Evolutionary conservation across 257 asterid genomes (phyloP).

Genomic region (Scutellaria baicalensis): DNA sequence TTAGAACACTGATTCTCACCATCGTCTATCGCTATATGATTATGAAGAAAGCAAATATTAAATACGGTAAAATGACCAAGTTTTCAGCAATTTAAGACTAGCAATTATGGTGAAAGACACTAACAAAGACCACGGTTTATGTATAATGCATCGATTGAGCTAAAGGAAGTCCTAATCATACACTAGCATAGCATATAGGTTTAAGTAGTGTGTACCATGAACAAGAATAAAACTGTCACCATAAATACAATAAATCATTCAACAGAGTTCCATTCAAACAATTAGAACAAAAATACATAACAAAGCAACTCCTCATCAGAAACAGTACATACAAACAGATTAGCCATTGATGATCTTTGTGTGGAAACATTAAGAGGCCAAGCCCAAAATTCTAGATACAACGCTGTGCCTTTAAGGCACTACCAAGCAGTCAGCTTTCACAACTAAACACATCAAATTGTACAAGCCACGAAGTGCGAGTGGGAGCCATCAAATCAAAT

Average conservation of each 20-base stretch:
- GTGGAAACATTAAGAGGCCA: background rate
- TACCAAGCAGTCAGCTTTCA: background rate
- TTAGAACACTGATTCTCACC: conserved; percentile 22
- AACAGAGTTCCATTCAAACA: background rate
- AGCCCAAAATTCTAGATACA: background rate
- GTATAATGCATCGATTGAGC: background rate
- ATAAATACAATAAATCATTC: background rate
- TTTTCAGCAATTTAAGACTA: background rate
- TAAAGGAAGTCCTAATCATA: background rate
- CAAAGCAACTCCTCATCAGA: background rate
- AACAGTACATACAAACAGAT: background rate
- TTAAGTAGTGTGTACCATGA: background rate
- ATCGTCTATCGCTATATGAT: conserved; percentile 6
- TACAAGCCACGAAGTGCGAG: background rate
- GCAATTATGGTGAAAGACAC: background rate
- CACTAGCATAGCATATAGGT: background rate
- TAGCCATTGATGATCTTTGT: too few species aligned
- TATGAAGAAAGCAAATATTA: background rate
- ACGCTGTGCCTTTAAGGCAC: background rate
- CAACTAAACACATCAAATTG: background rate
- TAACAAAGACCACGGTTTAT: background rate
- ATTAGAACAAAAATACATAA: background rate
- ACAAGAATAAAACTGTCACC: background rate
- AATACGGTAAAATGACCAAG: background rate
- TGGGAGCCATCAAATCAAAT: background rate